Evolutionary conservation across 2,329 filamentous ascomycete species (phyloP).

Genomic region (Penicillium sp.): DNA sequence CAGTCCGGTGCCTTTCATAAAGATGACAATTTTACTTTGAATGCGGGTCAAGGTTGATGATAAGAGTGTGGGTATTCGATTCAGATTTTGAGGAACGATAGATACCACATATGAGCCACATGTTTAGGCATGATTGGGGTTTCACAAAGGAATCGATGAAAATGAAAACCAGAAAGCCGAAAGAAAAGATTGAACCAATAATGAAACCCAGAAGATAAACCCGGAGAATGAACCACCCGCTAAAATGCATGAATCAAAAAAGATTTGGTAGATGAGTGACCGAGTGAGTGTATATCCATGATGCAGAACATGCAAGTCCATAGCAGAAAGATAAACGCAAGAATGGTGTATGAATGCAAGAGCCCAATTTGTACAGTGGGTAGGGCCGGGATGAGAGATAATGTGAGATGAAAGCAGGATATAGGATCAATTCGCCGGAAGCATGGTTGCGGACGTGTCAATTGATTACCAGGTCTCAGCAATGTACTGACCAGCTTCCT

Average conservation of each 20-base stretch:
- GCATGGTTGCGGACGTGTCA: not conserved
- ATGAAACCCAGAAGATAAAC: not conserved
- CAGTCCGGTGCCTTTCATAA: too few species aligned
- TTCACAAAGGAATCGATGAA: not conserved
- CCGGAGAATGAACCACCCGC: not conserved
- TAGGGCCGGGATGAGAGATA: not conserved
- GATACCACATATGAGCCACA: too few species aligned
- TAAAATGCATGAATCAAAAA: not conserved
- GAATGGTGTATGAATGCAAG: not conserved
- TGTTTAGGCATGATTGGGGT: too few species aligned
- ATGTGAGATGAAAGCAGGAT: not conserved
- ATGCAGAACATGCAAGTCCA: not conserved
- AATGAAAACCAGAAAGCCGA: not conserved
- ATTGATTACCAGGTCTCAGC: conserved; percentile 51
- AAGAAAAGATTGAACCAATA: not conserved
- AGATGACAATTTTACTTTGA: too few species aligned
- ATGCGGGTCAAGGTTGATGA: too few species aligned
- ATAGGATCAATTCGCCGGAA: not conserved
- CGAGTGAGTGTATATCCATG: not conserved
- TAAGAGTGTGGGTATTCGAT: too few species aligned
- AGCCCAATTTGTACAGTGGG: not conserved
- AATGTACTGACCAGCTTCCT: conserved; percentile 91
- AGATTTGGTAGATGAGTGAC: not conserved
- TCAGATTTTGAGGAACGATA: too few species aligned
- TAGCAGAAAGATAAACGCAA: not conserved